Evolutionary conservation across 1,139 yeast genomes (phyloP).

Genomic region (Suhomyces atakaporum): DNA sequence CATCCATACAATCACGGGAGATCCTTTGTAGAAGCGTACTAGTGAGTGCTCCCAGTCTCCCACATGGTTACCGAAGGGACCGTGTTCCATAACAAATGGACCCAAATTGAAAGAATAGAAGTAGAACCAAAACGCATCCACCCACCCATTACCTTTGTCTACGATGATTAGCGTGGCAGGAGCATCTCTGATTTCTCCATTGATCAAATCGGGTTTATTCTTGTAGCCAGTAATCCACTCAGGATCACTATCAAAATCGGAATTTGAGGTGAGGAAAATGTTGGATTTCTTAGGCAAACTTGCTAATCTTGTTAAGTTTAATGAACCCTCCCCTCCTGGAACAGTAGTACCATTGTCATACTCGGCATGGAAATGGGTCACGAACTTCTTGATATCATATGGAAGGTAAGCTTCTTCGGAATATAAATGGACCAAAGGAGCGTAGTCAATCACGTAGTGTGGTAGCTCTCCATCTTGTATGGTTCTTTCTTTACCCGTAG

Average conservation of each 20-base stretch:
- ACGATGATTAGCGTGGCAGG: slow-evolving; percentile 83
- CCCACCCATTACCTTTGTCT: slow-evolving; percentile 91
- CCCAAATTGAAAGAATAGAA: slow-evolving; percentile 94
- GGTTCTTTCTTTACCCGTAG: slow-evolving; percentile 33
- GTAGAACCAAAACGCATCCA: slow-evolving; percentile 95
- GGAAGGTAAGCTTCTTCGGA: slow-evolving; percentile 89
- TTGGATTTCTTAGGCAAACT: slow-evolving; percentile 30
- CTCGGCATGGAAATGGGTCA: slow-evolving; percentile 58
- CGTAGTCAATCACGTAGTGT: slow-evolving; percentile 65
- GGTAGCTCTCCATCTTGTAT: slow-evolving; percentile 66
- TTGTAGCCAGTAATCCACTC: slow-evolving; percentile 80
- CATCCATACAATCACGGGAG: slow-evolving; percentile 95
- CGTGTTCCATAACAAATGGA: slow-evolving; percentile 95
- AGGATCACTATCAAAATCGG: slow-evolving; percentile 75
- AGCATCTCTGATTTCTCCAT: slow-evolving; percentile 71
- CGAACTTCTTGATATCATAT: slow-evolving; percentile 72
- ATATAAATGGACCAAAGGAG: slow-evolving; percentile 84
- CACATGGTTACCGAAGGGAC: slow-evolving; percentile 95
- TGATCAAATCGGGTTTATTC: slow-evolving; percentile 67
- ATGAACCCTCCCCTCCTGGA: slow-evolving; percentile 36
- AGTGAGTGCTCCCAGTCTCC: slow-evolving; percentile 99
- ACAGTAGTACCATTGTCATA: slow-evolving; percentile 50
- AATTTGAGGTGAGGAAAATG: slow-evolving; percentile 57
- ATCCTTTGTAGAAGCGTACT: slow-evolving; percentile 78
- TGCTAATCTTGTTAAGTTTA: slow-evolving; percentile 43